Percentiles rank a stretch among this genome's conserved stretches.
Conservation (phyloP, 192 early-diverging fungal genomes). For the Backusella westeae region DNA sequence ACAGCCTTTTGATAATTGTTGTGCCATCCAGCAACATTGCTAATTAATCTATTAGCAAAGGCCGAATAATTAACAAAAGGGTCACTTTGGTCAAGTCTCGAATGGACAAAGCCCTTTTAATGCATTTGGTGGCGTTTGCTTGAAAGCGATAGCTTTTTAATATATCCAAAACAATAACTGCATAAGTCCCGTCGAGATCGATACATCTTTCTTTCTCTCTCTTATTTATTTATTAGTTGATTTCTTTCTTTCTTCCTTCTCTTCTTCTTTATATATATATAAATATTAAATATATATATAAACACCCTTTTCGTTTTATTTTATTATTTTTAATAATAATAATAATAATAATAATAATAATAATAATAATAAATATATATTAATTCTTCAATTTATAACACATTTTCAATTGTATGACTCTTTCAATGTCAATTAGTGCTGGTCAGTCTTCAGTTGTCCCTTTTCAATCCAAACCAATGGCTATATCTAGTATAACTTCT, state of each 20-base stretch:
- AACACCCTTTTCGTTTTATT: not conserved
- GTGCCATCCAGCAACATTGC: slow-evolving; percentile 17
- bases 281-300: not conserved
- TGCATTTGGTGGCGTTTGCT: slow-evolving; percentile 4
- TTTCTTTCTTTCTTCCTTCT: slow-evolving; percentile 2
- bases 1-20: slow-evolving; percentile 1
- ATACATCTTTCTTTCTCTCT: not conserved
- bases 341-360: not conserved
- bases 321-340: not conserved
- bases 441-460: not conserved
- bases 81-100: slow-evolving; percentile 7
- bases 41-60: slow-evolving; percentile 13
- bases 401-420: not conserved
- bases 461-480: slow-evolving; percentile 31
- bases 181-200: slow-evolving; percentile 13
- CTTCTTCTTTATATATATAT: not conserved
- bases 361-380: not conserved
- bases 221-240: not conserved
- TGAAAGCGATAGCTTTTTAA: slow-evolving; percentile 10
- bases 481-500: slow-evolving; percentile 34
- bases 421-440: slow-evolving; percentile 4
- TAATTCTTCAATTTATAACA: not conserved
- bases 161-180: slow-evolving; percentile 15
- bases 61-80: slow-evolving; percentile 10
- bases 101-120: slow-evolving; percentile 8